These are phyloP conservation scores for Beauveria scarabaeidicola DNA, from an alignment of 2,329 filamentous ascomycete species.

Conservation along the genomic window DNA sequence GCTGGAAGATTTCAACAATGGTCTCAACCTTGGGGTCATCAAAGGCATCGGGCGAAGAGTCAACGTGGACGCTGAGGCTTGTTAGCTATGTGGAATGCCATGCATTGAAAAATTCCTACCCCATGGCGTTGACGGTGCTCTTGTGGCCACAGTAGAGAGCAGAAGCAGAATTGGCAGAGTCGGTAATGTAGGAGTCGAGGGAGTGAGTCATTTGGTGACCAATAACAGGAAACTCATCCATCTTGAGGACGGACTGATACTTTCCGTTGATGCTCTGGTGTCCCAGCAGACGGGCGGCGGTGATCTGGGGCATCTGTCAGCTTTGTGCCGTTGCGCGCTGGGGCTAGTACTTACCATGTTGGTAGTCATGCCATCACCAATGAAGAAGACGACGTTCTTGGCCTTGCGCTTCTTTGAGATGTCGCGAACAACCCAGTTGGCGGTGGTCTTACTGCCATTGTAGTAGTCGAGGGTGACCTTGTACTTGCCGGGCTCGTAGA, in stretches of 20 bases:
- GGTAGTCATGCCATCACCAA: slow-evolving; percentile 66
- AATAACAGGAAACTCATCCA: slow-evolving; percentile 79
- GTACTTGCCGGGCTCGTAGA: slow-evolving; percentile 75
- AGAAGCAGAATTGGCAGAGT: slow-evolving; percentile 77
- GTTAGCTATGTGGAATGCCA: neutral
- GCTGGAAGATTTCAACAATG: slow-evolving; percentile 68
- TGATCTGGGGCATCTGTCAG: slow-evolving; percentile 38
- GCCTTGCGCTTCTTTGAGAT: slow-evolving; percentile 61
- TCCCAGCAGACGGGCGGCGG: slow-evolving; percentile 69
- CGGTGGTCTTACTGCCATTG: slow-evolving; percentile 59
- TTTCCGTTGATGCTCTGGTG: slow-evolving; percentile 80
- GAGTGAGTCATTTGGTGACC: slow-evolving; percentile 88
- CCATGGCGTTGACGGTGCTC: slow-evolving; percentile 72
- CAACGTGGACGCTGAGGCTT: slow-evolving; percentile 54
- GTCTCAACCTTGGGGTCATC: slow-evolving; percentile 85
- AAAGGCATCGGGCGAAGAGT: slow-evolving; percentile 63
- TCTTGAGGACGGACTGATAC: slow-evolving; percentile 64
- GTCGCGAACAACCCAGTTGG: slow-evolving; percentile 69
- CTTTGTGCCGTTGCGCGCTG: neutral
- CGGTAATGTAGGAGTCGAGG: slow-evolving; percentile 76
- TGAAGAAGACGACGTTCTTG: slow-evolving; percentile 81
- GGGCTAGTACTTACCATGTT: slow-evolving; percentile 46
- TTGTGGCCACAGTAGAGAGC: slow-evolving; percentile 80
- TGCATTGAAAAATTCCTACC: slow-evolving; percentile 29
- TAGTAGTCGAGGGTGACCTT: slow-evolving; percentile 70